phyloP scores from a whole-genome alignment of 2,329 filamentous ascomycete genomes.

The Zasmidium angulare region DNA sequence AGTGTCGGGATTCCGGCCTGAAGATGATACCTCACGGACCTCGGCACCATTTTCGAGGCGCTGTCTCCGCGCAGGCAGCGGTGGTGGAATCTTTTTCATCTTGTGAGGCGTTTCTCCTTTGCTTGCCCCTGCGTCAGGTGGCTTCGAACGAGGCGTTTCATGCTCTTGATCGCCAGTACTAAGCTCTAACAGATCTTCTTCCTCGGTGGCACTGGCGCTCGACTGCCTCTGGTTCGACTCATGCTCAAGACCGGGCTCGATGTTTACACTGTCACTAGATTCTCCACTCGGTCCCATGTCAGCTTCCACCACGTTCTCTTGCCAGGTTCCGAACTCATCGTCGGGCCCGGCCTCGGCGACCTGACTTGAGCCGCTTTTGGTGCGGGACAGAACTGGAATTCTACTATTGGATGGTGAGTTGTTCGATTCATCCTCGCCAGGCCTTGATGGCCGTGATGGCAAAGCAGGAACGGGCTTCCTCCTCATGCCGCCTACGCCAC shows the following conservation, averaged over 20 bases:
- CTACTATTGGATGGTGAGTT: neutral
- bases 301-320: conserved; percentile 14
- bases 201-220: neutral
- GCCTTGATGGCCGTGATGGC: neutral
- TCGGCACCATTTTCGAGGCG: neutral
- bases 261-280: neutral
- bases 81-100: conserved; percentile 7
- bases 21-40: neutral
- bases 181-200: conserved; percentile 6
- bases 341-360: neutral
- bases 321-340: conserved; percentile 23
- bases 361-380: neutral
- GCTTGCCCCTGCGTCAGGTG: neutral
- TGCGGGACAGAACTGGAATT: neutral
- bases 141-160: neutral
- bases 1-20: neutral
- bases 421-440: neutral
- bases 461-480: conserved; percentile 19
- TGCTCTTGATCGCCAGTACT: neutral
- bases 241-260: neutral
- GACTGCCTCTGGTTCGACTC: neutral
- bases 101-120: neutral
- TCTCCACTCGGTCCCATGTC: neutral
- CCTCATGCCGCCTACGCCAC: conserved; percentile 11
- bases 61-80: conserved; percentile 11